A percentile compares a stretch with the other conserved stretches of the same genome.
Evolutionary conservation across 2,329 filamentous ascomycete species (phyloP).

Genomic region (Colletotrichum graminicola): DNA sequence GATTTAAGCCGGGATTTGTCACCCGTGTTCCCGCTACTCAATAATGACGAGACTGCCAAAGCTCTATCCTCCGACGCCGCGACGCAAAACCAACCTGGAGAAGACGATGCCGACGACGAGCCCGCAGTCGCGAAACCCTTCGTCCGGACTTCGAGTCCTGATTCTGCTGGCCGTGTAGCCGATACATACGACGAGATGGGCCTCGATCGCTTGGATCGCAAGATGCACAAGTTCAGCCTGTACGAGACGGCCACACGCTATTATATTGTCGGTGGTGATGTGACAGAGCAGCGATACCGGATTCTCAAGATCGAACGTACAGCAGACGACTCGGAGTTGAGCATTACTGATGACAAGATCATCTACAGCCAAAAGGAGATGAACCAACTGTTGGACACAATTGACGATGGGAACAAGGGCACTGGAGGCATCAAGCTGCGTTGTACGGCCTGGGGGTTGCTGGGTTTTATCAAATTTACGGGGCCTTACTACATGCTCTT

Average conservation of each 20-base stretch:
- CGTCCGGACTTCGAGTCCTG: slow-evolving; percentile 66
- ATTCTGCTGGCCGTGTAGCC: slow-evolving; percentile 51
- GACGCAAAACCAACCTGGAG: slow-evolving; percentile 44
- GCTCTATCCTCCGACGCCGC: slow-evolving; percentile 45
- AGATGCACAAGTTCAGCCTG: slow-evolving; percentile 97
- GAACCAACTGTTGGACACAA: slow-evolving; percentile 91
- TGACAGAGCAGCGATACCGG: slow-evolving; percentile 88
- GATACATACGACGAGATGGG: slow-evolving; percentile 51
- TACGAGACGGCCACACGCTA: slow-evolving; percentile 96
- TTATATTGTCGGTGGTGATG: slow-evolving; percentile 93
- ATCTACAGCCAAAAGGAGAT: slow-evolving; percentile 94
- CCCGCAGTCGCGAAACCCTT: slow-evolving; percentile 70
- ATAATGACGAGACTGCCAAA: slow-evolving; percentile 52
- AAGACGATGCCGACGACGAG: slow-evolving; percentile 70
- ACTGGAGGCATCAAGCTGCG: slow-evolving; percentile 91
- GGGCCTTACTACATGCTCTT: slow-evolving; percentile 97
- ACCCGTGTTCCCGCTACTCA: slow-evolving; percentile 53
- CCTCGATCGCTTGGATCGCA: slow-evolving; percentile 60
- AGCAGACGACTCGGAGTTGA: slow-evolving; percentile 78
- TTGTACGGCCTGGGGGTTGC: slow-evolving; percentile 90
- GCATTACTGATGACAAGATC: slow-evolving; percentile 92
- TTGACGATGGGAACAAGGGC: slow-evolving; percentile 93
- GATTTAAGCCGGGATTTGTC: slow-evolving; percentile 6
- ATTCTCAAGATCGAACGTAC: slow-evolving; percentile 96
- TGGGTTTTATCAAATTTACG: slow-evolving; percentile 97